A percentile compares a stretch with the other conserved stretches of the same genome.
Evolutionary conservation across 176 grass and related monocot species (phyloP).

Genomic region (Oryza nivara): DNA sequence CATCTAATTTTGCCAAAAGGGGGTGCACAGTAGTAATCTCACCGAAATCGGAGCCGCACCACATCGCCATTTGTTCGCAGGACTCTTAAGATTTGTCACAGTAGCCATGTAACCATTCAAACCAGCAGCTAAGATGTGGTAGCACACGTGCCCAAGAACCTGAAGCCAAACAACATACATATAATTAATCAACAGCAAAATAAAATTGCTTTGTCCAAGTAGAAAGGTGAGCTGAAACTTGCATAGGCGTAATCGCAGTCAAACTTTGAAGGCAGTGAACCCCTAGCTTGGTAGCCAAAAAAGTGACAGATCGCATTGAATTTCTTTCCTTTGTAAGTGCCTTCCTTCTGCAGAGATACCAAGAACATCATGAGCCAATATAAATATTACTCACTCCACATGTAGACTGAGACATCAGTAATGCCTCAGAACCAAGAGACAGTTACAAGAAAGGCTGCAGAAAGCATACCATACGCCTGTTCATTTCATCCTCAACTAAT

Average conservation of each 20-base stretch:
- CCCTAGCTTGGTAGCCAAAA: conserved; percentile 99
- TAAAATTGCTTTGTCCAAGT: conserved; percentile 13
- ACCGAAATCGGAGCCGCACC: conserved; percentile 97
- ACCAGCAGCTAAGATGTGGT: conserved; percentile 90
- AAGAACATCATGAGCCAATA: conserved; percentile 38
- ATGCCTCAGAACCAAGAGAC: conserved; percentile 16
- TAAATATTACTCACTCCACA: neutral
- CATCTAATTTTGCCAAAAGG: neutral
- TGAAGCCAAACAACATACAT: conserved; percentile 46
- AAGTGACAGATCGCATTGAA: conserved; percentile 99
- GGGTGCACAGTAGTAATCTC: conserved; percentile 25
- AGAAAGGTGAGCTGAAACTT: conserved; percentile 45
- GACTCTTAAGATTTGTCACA: conserved; percentile 96
- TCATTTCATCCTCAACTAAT: conserved; percentile 94
- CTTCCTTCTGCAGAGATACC: conserved; percentile 75
- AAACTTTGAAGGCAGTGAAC: conserved; percentile 93
- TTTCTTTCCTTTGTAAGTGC: conserved; percentile 97
- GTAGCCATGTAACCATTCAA: conserved; percentile 98
- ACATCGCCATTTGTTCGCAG: conserved; percentile 93
- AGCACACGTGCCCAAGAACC: conserved; percentile 96
- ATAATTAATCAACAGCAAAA: conserved; percentile 25
- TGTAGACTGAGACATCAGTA: conserved; percentile 22
- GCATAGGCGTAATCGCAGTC: conserved; percentile 98
- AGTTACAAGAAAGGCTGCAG: conserved; percentile 12
- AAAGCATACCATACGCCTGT: conserved; percentile 79